These are phyloP conservation scores for Volvox carteri DNA, from an alignment of 163 green algal species.

Conservation along the genomic window DNA sequence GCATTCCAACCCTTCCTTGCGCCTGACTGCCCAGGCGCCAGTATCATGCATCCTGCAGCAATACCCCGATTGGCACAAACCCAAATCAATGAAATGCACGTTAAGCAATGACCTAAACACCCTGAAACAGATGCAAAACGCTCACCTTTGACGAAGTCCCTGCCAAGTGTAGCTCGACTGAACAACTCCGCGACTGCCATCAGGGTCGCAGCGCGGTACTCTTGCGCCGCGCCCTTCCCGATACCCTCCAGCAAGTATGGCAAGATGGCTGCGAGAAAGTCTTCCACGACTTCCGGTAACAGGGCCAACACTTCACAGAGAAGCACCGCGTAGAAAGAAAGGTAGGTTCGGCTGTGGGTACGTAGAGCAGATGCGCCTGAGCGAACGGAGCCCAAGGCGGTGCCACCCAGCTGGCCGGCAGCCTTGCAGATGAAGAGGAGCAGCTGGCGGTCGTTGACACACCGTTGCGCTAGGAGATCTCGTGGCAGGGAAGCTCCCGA, in stretches of 20 bases:
- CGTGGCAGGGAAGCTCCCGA: conserved; percentile 82
- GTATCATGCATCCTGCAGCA: too few species aligned
- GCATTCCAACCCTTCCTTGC: background rate
- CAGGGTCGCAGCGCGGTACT: conserved; percentile 82
- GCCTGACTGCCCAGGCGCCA: too few species aligned
- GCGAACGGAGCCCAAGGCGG: too few species aligned
- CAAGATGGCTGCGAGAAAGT: conserved; percentile 76
- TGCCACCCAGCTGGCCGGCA: conserved; percentile 59
- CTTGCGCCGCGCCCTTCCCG: conserved; percentile 51
- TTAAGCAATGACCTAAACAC: background rate
- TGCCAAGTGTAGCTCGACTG: conserved; percentile 65
- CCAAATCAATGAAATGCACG: background rate
- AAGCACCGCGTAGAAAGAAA: conserved; percentile 89
- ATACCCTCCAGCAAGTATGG: conserved; percentile 85
- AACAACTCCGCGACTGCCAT: conserved; percentile 85
- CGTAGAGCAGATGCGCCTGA: background rate
- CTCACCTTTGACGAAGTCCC: conserved; percentile 70
- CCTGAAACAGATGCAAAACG: too few species aligned
- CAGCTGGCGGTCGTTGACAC: conserved; percentile 77
- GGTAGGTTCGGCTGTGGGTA: conserved; percentile 58
- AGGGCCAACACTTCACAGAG: conserved; percentile 77
- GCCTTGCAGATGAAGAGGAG: conserved; percentile 79
- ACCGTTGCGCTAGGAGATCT: conserved; percentile 78
- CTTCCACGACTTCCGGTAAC: conserved; percentile 65
- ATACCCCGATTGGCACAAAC: too few species aligned